Conservation (phyloP, 257 asterid species). For the Fraxinus anomala region DNA sequence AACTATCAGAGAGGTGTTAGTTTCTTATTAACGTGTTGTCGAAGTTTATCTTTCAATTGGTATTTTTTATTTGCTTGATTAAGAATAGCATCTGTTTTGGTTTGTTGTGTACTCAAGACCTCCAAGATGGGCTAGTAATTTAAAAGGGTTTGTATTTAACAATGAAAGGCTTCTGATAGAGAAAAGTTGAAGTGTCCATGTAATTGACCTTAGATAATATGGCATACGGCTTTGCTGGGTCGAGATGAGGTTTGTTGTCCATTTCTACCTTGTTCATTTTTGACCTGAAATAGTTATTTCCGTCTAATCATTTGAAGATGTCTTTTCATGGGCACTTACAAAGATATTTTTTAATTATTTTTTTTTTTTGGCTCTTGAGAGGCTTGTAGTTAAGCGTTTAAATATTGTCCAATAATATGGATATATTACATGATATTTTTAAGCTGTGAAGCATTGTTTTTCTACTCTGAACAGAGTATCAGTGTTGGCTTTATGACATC, state of each 20-base stretch:
- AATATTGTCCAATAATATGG: background rate
- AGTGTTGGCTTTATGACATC: background rate
- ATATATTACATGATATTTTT: background rate
- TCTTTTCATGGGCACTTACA: background rate
- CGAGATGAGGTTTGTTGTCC: too few species aligned
- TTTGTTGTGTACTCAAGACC: too few species aligned
- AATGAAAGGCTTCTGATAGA: background rate
- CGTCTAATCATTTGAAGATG: background rate
- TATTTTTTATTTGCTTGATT: too few species aligned
- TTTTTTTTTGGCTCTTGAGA: background rate
- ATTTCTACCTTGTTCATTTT: too few species aligned
- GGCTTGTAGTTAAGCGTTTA: background rate
- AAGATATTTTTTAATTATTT: too few species aligned
- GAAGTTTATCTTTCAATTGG: too few species aligned
- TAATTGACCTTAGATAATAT: background rate
- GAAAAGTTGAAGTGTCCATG: background rate
- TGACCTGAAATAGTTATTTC: background rate
- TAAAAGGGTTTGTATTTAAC: background rate
- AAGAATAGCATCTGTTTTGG: too few species aligned
- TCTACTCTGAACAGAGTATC: background rate
- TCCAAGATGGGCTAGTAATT: too few species aligned
- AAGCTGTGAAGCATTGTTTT: background rate
- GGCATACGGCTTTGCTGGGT: too few species aligned
- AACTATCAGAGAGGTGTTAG: too few species aligned
- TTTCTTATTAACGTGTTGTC: too few species aligned